Base-by-base conservation (phyloP, 2,329 filamentous ascomycete species). In the Penicillium sp. region DNA sequence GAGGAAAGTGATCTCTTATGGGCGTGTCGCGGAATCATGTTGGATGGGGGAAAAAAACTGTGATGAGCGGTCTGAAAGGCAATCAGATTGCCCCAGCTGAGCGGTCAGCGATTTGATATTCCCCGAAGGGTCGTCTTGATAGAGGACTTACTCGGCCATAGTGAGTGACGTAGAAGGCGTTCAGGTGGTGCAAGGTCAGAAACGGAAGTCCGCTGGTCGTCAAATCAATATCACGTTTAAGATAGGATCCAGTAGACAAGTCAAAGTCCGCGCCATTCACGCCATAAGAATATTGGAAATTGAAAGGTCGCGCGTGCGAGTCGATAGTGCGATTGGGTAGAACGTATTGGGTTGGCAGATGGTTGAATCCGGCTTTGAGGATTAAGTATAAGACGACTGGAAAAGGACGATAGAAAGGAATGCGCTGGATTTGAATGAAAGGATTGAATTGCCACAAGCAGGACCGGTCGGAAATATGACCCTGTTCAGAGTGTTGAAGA, bases 81-180 rank as follows among this genome's bases (percentile, higher is more conserved):
- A 53, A 72, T 70, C 59, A 72, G 56, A 60, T 69, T 72, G 50
- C 14, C 19, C 34, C 38, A 7, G 52, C 19, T 14, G 18, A 30
- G 38, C 13, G 28, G 47, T 65, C 48, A 65, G 58, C 30, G 35
- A 43, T n/a, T n/a, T 34, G 18, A 19, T 28, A 30, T 31, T 29
- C 18, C n/a, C 16, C n/a, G 25, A 10, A 14, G 9, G 11, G 28
- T 25, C 30, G 35, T 40, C 16, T 34, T 39, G 41, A 30, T 30
- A 25, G n/a, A 36, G 31, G 30, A 30, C 69, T 60, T 68, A 72
- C 69, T 72, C 69, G 49, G 69, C 67, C 69, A 72, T 72, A 59
- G 46, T 68, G 63, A 51, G 54, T 59, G 54, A 54, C 56, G 55
- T 59, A 55, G 50, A 58, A 43, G 55, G 57, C 50, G 46, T 55